phyloP scores from a whole-genome alignment of 2,329 filamentous ascomycete species.

The Byssochlamys sp. region DNA sequence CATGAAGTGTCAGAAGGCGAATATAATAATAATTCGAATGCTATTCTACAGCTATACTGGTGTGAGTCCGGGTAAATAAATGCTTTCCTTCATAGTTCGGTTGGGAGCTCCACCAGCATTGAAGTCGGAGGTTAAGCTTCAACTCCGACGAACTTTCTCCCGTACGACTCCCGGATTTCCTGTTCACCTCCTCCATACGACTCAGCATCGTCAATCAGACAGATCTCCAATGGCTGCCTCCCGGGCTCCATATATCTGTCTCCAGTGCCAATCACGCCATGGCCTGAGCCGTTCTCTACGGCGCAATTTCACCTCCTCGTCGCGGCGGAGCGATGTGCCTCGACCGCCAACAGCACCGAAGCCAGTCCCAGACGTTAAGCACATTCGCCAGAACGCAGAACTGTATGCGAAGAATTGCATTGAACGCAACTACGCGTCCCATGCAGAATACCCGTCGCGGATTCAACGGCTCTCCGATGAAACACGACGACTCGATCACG shows the following conservation, averaged over 20 bases:
- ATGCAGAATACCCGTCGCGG: constrained; percentile 42
- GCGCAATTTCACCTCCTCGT: constrained; percentile 15
- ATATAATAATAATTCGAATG: neutral
- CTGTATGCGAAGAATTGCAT: constrained; percentile 74
- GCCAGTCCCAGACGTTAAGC: constrained; percentile 69
- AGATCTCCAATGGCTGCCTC: constrained; percentile 15
- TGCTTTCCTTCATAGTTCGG: neutral
- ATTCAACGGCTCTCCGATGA: constrained; percentile 39
- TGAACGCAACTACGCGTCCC: constrained; percentile 67
- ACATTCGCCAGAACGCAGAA: constrained; percentile 76
- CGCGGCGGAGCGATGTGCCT: constrained; percentile 15
- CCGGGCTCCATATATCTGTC: constrained; percentile 23
- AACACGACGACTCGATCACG: constrained; percentile 28
- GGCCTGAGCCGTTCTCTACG: constrained; percentile 8
- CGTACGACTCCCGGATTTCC: neutral
- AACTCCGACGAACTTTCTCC: neutral
- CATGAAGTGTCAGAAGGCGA: too few relatives aligned
- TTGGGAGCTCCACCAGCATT: neutral
- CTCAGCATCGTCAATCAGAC: neutral
- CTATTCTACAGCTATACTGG: neutral
- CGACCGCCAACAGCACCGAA: constrained; percentile 68
- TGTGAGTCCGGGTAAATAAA: neutral
- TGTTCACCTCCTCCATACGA: neutral
- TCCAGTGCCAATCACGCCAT: constrained; percentile 21
- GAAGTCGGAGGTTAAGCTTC: neutral